A percentile compares a stretch with the other conserved stretches of the same genome.
phyloP scores from a whole-genome alignment of 805 yeast genomes.

The Lipomyces yamadae region DNA sequence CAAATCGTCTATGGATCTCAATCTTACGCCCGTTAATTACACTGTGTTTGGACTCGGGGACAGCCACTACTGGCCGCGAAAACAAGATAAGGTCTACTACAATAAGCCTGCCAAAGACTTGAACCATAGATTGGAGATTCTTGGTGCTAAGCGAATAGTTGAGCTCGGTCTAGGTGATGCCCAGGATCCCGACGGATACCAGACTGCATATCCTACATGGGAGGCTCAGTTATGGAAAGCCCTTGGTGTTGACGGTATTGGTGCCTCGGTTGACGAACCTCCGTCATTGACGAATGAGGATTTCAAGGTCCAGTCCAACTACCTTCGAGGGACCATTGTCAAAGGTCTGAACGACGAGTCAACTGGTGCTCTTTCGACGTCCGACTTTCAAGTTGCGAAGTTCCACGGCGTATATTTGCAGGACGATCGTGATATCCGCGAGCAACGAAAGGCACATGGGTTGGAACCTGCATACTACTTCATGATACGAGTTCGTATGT shows the following conservation, averaged over 20 bases:
- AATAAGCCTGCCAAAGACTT: slow-evolving; percentile 88
- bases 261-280: slow-evolving; percentile 87
- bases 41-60: slow-evolving; percentile 82
- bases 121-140: slow-evolving; percentile 61
- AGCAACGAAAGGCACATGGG: slow-evolving; percentile 88
- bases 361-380: slow-evolving; percentile 89
- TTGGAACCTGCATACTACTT: slow-evolving; percentile 93
- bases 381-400: slow-evolving; percentile 91
- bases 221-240: slow-evolving; percentile 84
- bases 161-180: slow-evolving; percentile 93
- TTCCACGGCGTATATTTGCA: slow-evolving; percentile 99
- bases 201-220: slow-evolving; percentile 88
- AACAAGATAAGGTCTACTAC: slow-evolving; percentile 91
- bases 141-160: slow-evolving; percentile 75
- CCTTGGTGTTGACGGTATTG: slow-evolving; percentile 80
- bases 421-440: slow-evolving; percentile 96
- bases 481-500: slow-evolving; percentile 96
- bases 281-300: slow-evolving; percentile 92
- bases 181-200: slow-evolving; percentile 94
- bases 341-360: slow-evolving; percentile 80
- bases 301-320: slow-evolving; percentile 85
- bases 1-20: slow-evolving; percentile 65
- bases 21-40: slow-evolving; percentile 60
- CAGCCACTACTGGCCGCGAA: slow-evolving; percentile 93
- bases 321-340: slow-evolving; percentile 88